These are phyloP conservation scores for Lactifluus subvellereus DNA, from an alignment of 768 basidiomycete species.

Conservation along the genomic window DNA sequence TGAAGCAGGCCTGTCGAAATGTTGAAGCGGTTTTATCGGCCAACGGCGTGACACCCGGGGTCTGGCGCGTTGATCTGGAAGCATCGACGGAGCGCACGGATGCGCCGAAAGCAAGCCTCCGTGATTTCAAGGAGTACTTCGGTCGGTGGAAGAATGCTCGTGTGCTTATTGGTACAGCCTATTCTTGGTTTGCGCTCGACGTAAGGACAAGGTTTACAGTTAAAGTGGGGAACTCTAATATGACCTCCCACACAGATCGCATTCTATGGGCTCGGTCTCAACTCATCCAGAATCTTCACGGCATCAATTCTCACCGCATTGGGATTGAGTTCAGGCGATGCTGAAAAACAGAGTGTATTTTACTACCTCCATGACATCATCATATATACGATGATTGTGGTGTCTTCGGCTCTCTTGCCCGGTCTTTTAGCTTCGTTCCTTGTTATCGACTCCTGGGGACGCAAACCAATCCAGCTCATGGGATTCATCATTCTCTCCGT, in stretches of 20 bases:
- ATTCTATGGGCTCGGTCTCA: conserved; percentile 85
- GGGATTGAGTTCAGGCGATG: conserved; percentile 51
- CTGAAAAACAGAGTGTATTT: conserved; percentile 37
- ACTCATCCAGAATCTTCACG: conserved; percentile 67
- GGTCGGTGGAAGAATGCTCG: conserved; percentile 72
- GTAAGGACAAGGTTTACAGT: conserved; percentile 37
- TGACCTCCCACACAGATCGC: conserved; percentile 48
- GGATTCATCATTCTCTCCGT: conserved; percentile 64
- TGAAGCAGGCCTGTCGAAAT: conserved; percentile 68
- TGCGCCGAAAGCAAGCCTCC: conserved; percentile 59
- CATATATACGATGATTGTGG: conserved; percentile 70
- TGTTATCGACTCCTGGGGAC: conserved; percentile 72
- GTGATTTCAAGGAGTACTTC: conserved; percentile 68
- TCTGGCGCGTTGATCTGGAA: conserved; percentile 46
- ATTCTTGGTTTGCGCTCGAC: conserved; percentile 87
- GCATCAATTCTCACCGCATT: conserved; percentile 39
- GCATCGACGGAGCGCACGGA: conserved; percentile 52
- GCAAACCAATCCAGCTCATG: conserved; percentile 77
- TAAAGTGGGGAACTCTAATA: not conserved
- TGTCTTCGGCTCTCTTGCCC: conserved; percentile 73
- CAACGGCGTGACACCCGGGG: conserved; percentile 30
- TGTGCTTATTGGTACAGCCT: conserved; percentile 69
- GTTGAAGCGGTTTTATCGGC: conserved; percentile 60
- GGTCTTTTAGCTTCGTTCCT: conserved; percentile 65
- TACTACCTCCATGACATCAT: conserved; percentile 54